These are phyloP conservation scores for Coccomyxa sp. DNA, from an alignment of 139 green algal species.

Conservation along the genomic window DNA sequence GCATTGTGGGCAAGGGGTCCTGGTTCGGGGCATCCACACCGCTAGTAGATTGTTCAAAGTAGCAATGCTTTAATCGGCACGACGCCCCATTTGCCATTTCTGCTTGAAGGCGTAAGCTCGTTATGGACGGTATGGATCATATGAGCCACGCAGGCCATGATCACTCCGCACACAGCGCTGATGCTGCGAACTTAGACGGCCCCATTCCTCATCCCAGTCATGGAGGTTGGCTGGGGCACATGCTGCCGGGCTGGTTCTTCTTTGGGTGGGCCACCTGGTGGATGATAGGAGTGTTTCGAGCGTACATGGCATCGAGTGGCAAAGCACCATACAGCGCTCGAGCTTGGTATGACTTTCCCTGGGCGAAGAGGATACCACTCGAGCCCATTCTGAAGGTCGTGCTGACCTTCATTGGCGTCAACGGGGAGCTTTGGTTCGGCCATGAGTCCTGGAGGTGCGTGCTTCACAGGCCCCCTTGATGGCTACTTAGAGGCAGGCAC, in stretches of 20 bases:
- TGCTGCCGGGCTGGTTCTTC: conserved; percentile 36
- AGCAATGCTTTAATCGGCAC: no score
- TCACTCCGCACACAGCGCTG: background rate
- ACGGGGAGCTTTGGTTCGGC: conserved; percentile 56
- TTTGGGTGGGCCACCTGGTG: conserved; percentile 50
- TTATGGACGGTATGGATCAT: background rate
- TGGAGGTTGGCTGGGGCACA: conserved; percentile 40
- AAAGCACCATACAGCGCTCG: conserved; percentile 27
- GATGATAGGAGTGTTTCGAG: conserved; percentile 27
- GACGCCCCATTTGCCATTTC: no score
- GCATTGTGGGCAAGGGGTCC: no score
- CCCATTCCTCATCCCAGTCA: conserved; percentile 24
- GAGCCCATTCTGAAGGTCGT: conserved; percentile 53
- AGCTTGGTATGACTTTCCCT: conserved; percentile 28
- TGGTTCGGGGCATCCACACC: no score
- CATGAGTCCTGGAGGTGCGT: conserved; percentile 38
- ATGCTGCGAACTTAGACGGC: background rate
- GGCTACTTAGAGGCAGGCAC: background rate
- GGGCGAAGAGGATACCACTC: conserved; percentile 26
- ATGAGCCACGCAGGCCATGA: conserved; percentile 8
- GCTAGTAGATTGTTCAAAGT: no score
- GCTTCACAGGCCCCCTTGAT: background rate
- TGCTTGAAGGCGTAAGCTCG: no score
- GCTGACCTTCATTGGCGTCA: conserved; percentile 45
- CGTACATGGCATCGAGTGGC: conserved; percentile 7